Conservation (phyloP, 1,284 basidiomycete genomes). For the Fomitopsis palustris region DNA sequence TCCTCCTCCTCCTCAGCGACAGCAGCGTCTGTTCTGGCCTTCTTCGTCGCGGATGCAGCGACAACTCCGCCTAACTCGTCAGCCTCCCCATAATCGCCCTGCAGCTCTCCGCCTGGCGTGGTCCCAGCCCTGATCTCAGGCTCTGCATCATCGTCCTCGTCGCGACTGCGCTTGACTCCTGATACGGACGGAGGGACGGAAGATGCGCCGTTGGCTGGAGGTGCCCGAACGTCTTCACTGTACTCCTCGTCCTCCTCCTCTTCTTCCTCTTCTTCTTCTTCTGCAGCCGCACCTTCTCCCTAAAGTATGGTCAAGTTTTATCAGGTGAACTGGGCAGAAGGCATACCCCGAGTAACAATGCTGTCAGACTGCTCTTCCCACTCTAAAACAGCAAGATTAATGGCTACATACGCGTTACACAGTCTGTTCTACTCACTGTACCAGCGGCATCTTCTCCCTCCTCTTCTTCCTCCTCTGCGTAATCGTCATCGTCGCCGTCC, state of each 20-base stretch:
- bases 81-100: slow-evolving; percentile 23
- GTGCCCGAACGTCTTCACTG: slow-evolving; percentile 26
- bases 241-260: slow-evolving; percentile 33
- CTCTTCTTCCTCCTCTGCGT: slow-evolving; percentile 22
- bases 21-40: slow-evolving; percentile 16
- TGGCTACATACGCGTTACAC: not conserved
- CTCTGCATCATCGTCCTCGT: slow-evolving; percentile 35
- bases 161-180: slow-evolving; percentile 35
- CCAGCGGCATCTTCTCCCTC: slow-evolving; percentile 17
- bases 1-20: slow-evolving; percentile 7
- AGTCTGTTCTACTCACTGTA: slow-evolving; percentile 4
- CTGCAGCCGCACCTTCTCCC: not conserved
- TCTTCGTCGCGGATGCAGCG: slow-evolving; percentile 23
- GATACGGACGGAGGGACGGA: slow-evolving; percentile 20
- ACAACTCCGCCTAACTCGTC: slow-evolving; percentile 40
- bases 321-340: not conserved
- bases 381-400: slow-evolving; percentile 8
- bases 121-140: slow-evolving; percentile 8
- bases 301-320: not conserved
- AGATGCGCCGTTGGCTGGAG: slow-evolving; percentile 14
- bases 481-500: slow-evolving; percentile 17
- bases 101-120: slow-evolving; percentile 9
- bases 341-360: slow-evolving; percentile 22
- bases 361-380: slow-evolving; percentile 20
- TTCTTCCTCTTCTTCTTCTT: slow-evolving; percentile 10